Conservation (phyloP, 257 asterid species). For the Nicotiana benthamiana region DNA sequence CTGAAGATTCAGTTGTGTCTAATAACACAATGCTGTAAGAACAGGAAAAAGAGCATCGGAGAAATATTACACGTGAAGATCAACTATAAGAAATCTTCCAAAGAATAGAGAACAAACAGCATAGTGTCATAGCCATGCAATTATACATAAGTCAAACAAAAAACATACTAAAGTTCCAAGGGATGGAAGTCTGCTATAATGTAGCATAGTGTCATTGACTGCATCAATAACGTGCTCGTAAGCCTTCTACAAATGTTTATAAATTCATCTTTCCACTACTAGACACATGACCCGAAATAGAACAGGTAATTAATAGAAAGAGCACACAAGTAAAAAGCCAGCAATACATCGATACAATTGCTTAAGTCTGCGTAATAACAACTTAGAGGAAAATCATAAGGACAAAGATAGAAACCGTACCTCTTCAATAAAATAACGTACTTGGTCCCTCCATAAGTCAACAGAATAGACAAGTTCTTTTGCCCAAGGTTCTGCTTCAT, state of each 20-base stretch:
- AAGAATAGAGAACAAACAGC: neutral
- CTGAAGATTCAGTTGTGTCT: neutral
- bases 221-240: neutral
- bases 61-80: neutral
- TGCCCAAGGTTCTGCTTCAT: slow-evolving; percentile 83
- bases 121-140: neutral
- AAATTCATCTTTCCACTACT: neutral
- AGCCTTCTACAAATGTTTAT: neutral
- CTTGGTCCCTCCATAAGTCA: slow-evolving; percentile 92
- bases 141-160: neutral
- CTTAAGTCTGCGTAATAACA: neutral
- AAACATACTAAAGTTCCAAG: neutral
- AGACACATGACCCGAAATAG: neutral
- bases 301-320: neutral
- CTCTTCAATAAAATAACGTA: slow-evolving; percentile 69
- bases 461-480: slow-evolving; percentile 69
- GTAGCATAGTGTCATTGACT: neutral
- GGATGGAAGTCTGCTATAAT: neutral
- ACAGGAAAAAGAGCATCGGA: neutral
- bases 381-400: neutral
- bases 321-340: neutral
- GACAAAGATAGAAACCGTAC: slow-evolving; percentile 25
- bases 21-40: neutral
- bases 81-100: neutral
- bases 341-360: neutral